Percentiles rank a stretch among this genome's conserved stretches.
These are phyloP conservation scores for Berberis vulgaris DNA, from an alignment of 164 flowering plant genomes.

Conservation along the genomic window DNA sequence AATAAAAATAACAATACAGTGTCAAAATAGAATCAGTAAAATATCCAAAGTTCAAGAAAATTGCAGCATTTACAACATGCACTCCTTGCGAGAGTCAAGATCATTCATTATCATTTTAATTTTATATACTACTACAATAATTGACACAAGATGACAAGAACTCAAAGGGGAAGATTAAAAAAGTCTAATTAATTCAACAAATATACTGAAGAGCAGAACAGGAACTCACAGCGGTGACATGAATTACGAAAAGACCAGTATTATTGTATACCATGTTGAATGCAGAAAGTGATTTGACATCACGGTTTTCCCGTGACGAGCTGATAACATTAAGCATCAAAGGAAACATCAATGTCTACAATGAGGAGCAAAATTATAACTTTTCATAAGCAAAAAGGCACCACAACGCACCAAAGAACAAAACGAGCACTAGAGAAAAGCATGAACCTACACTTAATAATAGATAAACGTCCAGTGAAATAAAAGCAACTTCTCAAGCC, in stretches of 20 bases:
- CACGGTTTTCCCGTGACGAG: constrained; percentile 50
- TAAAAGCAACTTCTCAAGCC: too few relatives aligned
- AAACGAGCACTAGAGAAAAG: too few relatives aligned
- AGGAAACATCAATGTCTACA: neutral
- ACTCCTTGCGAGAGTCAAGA: too few relatives aligned
- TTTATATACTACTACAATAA: too few relatives aligned
- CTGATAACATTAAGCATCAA: constrained; percentile 28
- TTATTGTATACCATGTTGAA: constrained; percentile 71
- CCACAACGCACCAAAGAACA: too few relatives aligned
- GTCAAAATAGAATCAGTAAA: too few relatives aligned
- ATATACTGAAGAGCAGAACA: neutral
- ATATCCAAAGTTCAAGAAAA: too few relatives aligned
- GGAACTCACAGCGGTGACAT: constrained; percentile 63
- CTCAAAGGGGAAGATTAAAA: neutral
- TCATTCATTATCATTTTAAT: too few relatives aligned
- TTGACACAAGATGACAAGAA: neutral
- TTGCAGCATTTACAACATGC: too few relatives aligned
- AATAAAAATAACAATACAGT: neutral
- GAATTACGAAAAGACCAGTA: constrained; percentile 79
- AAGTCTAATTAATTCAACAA: neutral
- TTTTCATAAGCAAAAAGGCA: too few relatives aligned
- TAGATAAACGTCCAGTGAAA: too few relatives aligned
- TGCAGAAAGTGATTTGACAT: constrained; percentile 66
- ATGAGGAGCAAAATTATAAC: neutral
- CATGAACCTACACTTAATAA: too few relatives aligned